A percentile compares a stretch with the other conserved stretches of the same genome.
phyloP scores from a whole-genome alignment of 345 rosid genomes.

The Arabidopsis thaliana region DNA sequence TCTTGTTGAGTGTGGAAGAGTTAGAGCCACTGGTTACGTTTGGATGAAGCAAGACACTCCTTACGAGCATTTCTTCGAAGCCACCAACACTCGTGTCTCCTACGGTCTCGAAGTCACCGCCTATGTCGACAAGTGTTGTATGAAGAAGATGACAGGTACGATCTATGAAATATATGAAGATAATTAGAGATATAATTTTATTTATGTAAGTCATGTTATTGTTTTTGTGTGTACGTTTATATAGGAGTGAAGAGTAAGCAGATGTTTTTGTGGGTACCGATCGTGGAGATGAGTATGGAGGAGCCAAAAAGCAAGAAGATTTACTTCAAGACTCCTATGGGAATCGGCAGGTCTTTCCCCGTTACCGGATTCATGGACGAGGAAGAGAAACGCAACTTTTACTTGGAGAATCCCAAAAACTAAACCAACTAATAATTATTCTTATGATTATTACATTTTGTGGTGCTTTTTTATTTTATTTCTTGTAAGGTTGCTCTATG shows the following conservation, averaged over 20 bases:
- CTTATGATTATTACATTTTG: slow-evolving; percentile 1
- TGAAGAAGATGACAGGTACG: slow-evolving; percentile 88
- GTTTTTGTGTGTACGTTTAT: background rate
- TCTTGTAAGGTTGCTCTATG: slow-evolving; percentile 30
- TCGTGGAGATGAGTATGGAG: slow-evolving; percentile 77
- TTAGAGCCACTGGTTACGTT: slow-evolving; percentile 77
- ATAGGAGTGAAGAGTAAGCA: slow-evolving; percentile 77
- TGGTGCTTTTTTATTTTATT: background rate
- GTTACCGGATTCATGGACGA: slow-evolving; percentile 71
- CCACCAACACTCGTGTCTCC: slow-evolving; percentile 64
- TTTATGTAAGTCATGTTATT: background rate
- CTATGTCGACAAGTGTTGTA: slow-evolving; percentile 75
- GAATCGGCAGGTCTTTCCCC: slow-evolving; percentile 80
- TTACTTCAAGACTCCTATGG: slow-evolving; percentile 87
- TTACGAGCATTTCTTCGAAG: slow-evolving; percentile 73
- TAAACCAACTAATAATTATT: slow-evolving; percentile 14
- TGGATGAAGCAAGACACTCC: slow-evolving; percentile 92
- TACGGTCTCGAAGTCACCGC: slow-evolving; percentile 79
- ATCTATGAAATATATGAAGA: background rate
- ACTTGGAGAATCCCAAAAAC: slow-evolving; percentile 44
- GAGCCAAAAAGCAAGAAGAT: slow-evolving; percentile 60
- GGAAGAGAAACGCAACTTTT: slow-evolving; percentile 69
- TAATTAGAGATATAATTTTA: no score
- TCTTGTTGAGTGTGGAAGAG: slow-evolving; percentile 88
- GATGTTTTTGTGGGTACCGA: slow-evolving; percentile 86